Conservation (phyloP, 352 stramenopile genomes). For the Globisporangium splendens region DNA sequence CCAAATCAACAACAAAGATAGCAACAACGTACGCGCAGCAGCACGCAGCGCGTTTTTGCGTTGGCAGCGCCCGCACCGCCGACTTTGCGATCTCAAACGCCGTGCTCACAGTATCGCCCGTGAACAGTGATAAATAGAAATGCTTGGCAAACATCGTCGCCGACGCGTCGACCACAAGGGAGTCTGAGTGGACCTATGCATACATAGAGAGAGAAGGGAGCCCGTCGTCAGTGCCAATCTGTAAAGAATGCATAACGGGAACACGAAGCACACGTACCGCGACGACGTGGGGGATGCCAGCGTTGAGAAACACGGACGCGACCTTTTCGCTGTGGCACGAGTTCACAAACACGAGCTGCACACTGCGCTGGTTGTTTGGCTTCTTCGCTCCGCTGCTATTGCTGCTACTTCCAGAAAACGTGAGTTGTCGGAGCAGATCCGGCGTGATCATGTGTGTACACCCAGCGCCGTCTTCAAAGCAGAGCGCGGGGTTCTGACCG, state of each 20-base stretch:
- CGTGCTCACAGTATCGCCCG: conserved; percentile 58
- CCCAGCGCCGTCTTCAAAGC: conserved; percentile 74
- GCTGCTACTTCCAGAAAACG: conserved; percentile 42
- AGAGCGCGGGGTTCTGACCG: conserved; percentile 60
- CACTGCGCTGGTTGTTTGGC: conserved; percentile 16
- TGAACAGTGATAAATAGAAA: conserved; percentile 81
- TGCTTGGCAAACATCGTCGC: conserved; percentile 85
- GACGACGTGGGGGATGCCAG: conserved; percentile 90
- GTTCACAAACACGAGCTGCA: conserved; percentile 82
- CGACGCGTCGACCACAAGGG: conserved; percentile 65
- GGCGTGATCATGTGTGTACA: conserved; percentile 77
- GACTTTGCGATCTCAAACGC: conserved; percentile 77
- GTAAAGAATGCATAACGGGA: background rate
- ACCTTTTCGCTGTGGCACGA: conserved; percentile 84
- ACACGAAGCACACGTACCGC: conserved; percentile 37
- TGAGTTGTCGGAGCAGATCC: conserved; percentile 56
- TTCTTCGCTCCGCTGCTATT: background rate
- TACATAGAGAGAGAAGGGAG: too few species aligned
- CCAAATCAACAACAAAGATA: background rate
- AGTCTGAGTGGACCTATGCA: conserved; percentile 64
- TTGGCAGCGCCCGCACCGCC: conserved; percentile 59
- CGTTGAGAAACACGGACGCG: conserved; percentile 86
- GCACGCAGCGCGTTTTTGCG: conserved; percentile 54
- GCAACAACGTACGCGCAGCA: conserved; percentile 68
- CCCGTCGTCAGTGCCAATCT: background rate